Evolutionary conservation across 495 filamentous ascomycete genomes (phyloP).

Genomic region (Penicillium robsamsonii): DNA sequence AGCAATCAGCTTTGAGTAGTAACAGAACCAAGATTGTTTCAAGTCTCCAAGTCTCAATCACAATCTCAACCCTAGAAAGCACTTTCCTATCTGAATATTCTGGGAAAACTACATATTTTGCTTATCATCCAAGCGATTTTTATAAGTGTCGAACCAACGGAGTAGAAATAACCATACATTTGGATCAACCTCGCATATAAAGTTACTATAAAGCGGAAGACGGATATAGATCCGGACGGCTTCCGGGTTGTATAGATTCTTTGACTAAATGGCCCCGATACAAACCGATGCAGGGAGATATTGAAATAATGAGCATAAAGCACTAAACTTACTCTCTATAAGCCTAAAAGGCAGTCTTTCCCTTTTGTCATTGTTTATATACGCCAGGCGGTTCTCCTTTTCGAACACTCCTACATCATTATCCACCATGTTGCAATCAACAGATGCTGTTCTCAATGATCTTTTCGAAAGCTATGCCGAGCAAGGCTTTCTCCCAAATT

Average conservation of each 20-base stretch:
- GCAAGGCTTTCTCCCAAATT: conserved; percentile 84
- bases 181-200: too few species aligned
- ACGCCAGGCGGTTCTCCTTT: neutral
- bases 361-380: neutral
- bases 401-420: conserved; percentile 2
- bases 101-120: too few species aligned
- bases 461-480: conserved; percentile 54
- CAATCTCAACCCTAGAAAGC: neutral
- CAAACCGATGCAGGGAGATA: conserved; percentile 14
- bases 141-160: neutral
- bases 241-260: conserved; percentile 28
- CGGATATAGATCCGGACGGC: conserved; percentile 23
- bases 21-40: neutral
- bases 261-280: conserved; percentile 12
- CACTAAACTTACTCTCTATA: neutral
- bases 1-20: neutral
- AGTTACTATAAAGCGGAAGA: conserved; percentile 4
- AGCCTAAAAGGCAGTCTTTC: neutral
- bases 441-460: conserved; percentile 67
- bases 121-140: too few species aligned
- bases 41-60: neutral
- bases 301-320: neutral
- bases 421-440: conserved; percentile 64
- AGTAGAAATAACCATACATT: neutral
- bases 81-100: neutral